These are phyloP conservation scores for Colletotrichum sp. DNA, from an alignment of 2,329 filamentous ascomycete species.

Conservation along the genomic window DNA sequence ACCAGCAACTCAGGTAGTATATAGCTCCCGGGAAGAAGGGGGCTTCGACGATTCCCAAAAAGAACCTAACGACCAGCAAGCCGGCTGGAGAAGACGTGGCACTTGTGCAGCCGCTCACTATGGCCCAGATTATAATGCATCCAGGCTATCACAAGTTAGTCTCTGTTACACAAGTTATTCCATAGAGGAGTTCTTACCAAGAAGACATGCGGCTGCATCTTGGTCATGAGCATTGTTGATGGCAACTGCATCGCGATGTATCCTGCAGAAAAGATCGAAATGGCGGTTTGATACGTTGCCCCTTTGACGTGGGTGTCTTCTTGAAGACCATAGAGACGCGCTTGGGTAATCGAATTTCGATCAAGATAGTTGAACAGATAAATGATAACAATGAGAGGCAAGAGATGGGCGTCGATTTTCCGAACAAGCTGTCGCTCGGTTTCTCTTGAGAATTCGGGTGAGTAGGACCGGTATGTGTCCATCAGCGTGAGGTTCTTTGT, in stretches of 20 bases:
- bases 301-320: neutral
- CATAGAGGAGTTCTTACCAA: conserved; percentile 37
- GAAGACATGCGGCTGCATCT: conserved; percentile 43
- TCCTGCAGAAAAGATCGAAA: conserved; percentile 37
- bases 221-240: conserved; percentile 38
- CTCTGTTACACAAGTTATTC: fast-evolving
- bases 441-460: neutral
- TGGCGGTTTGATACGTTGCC: conserved; percentile 34
- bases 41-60: conserved; percentile 33
- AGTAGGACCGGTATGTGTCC: neutral
- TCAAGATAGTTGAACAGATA: conserved; percentile 44
- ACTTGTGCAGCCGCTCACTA: conserved; percentile 25
- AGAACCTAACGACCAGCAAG: conserved; percentile 25
- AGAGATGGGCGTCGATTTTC: conserved; percentile 42
- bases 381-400: conserved; percentile 57
- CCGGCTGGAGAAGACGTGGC: conserved; percentile 11
- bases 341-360: conserved; percentile 1
- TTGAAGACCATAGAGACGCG: neutral
- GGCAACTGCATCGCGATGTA: conserved; percentile 41
- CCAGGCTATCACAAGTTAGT: neutral
- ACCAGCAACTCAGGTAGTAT: conserved; percentile 70
- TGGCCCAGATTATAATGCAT: conserved; percentile 24
- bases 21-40: conserved; percentile 37
- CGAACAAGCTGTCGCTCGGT: conserved; percentile 34
- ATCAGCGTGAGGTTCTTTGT: neutral